Base-by-base conservation (phyloP, 2,329 filamentous ascomycete species). In the Sordariomycetes sp. region DNA sequence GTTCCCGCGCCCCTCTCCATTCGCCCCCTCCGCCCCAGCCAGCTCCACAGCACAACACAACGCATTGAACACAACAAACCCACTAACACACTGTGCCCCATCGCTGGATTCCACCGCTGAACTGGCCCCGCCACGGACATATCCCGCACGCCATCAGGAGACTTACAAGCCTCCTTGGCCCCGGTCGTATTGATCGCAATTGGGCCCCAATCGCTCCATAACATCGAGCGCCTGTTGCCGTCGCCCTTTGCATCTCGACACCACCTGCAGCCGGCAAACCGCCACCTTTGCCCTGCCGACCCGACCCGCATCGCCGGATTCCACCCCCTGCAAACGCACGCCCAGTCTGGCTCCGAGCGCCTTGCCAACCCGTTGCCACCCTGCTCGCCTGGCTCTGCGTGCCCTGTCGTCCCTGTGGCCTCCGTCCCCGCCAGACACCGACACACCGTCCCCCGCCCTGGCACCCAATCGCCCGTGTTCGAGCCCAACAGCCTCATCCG, bases 401-500 rank as follows among this genome's bases (percentile, higher is more conserved):
- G 43, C 18, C 20, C 46, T 22, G 20, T 24, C 22, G 20, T 50
- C 8, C n/a, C 20, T 50, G 46, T 50, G 43, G n/a, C 22, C 18
- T 50, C 46, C 46, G 22, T 24, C 46, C 46, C 4, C n/a, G 18
- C 11, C 46, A 50, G 46, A 22, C 46, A 50, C 46, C 22, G 22
- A 24, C 46, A 50, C 46, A 24, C 46, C 46, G 46, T 22, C 50
- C 55, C 50, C 55, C 55, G 55, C 55, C 40, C 55, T 57, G 55
- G 48, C 55, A 57, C 55, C 55, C 55, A 57, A 57, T 57, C 55
- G 55, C 48, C 46, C n/a, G 18, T 28, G 48, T 57, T 57, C 34
- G 46, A 57, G 55, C 55, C 55, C 55, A 57, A 57, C 55, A 57
- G 55, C 55, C 22, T 57, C 55, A 53, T 48, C 55, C 55, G 25